These are phyloP conservation scores for Calonectria leucothoes DNA, from an alignment of 2,329 filamentous ascomycete species.

Conservation along the genomic window DNA sequence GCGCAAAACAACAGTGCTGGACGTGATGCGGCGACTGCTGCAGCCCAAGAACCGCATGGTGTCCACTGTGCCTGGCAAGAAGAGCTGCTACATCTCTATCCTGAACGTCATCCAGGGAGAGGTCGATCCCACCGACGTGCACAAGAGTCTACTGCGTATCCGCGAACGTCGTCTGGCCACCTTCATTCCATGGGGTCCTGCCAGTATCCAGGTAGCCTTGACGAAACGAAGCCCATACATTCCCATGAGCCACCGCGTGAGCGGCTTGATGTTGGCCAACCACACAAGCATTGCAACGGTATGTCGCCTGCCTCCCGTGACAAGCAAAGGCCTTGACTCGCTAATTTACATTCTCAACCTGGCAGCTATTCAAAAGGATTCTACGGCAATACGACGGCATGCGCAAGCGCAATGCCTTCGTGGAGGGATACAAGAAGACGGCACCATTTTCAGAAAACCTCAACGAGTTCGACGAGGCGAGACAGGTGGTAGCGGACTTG, in stretches of 20 bases:
- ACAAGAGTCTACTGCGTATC: constrained; percentile 97
- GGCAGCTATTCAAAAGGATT: constrained; percentile 89
- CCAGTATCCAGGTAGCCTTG: constrained; percentile 95
- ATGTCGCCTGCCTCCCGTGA: constrained; percentile 44
- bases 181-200: constrained; percentile 98
- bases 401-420: constrained; percentile 95
- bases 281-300: constrained; percentile 96
- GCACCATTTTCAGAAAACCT: constrained; percentile 92
- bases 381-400: constrained; percentile 92
- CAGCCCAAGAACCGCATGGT: constrained; percentile 99
- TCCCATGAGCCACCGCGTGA: constrained; percentile 92
- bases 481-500: constrained; percentile 89
- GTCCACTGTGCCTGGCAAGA: constrained; percentile 93
- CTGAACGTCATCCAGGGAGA: constrained; percentile 99
- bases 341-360: neutral
- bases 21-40: constrained; percentile 94
- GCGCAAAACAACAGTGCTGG: constrained; percentile 95
- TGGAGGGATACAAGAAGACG: constrained; percentile 96
- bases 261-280: constrained; percentile 96
- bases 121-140: constrained; percentile 96
- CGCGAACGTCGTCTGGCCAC: constrained; percentile 92
- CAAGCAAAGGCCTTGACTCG: neutral
- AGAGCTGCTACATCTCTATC: constrained; percentile 99
- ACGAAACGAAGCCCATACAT: constrained; percentile 98
- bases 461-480: constrained; percentile 93